These are phyloP conservation scores for Arachnomyces sp. DNA, from an alignment of 2,329 filamentous ascomycete species.

Conservation along the genomic window DNA sequence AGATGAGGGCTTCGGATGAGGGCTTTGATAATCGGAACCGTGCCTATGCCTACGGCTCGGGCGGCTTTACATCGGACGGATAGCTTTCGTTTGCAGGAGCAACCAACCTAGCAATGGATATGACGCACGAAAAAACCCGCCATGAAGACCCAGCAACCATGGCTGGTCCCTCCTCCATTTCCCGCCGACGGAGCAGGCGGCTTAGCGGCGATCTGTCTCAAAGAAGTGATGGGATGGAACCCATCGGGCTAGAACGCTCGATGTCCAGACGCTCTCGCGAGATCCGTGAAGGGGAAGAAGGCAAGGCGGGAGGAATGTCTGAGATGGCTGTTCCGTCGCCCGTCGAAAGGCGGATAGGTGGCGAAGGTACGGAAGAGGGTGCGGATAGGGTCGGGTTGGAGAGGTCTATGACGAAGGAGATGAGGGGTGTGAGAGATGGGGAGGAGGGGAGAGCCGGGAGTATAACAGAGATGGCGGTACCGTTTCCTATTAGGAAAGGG, in stretches of 20 bases:
- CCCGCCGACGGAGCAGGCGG: too few species aligned
- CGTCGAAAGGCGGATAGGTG: constrained; percentile 35
- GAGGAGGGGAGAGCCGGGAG: not conserved
- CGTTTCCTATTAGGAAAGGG: not conserved
- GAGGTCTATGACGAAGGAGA: not conserved
- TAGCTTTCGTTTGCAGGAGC: too few species aligned
- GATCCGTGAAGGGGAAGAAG: constrained; percentile 3
- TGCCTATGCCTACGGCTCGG: too few species aligned
- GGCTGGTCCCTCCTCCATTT: too few species aligned
- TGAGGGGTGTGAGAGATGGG: not conserved
- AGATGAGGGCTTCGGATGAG: too few species aligned
- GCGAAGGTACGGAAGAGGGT: constrained; percentile 20
- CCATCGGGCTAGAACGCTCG: not conserved
- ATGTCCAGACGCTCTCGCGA: not conserved
- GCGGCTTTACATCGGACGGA: too few species aligned
- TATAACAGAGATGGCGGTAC: not conserved
- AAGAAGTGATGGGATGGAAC: not conserved
- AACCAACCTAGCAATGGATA: too few species aligned
- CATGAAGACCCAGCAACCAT: too few species aligned
- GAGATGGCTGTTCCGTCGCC: constrained; percentile 32
- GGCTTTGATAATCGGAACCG: too few species aligned
- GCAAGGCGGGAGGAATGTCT: constrained; percentile 13
- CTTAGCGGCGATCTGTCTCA: too few species aligned
- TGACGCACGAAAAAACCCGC: too few species aligned
- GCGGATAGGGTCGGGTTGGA: constrained; percentile 6